Base-by-base conservation (phyloP, 2,329 filamentous ascomycete species). In the Penicillium expansum region DNA sequence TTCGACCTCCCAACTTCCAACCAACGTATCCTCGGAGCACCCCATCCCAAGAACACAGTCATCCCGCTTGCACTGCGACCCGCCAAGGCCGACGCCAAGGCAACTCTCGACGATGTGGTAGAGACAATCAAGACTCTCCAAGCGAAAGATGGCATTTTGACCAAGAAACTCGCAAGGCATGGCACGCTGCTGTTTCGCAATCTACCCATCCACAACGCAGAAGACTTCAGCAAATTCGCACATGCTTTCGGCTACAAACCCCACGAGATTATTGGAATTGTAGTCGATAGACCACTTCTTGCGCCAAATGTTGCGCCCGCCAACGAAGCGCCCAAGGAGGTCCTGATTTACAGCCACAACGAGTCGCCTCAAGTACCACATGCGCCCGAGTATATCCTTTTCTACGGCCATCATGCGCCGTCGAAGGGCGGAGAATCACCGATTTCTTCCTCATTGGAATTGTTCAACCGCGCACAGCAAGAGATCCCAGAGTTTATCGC, bases 261-360 rank as follows among this genome's bases (percentile, higher is more conserved):
- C 1, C 79, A 82, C 51, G 79, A 81, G 59, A 80, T 80, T 54
- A 82, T 82, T 48, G 79, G 79, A 0, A 81, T 80, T 43, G 78
- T 80, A 0, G 77, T 81, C 6, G 69, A 80, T 45, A 66, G 80
- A 41, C 78, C 79, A 0, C 39, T 74, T 3, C 70, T 78, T 4
- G 77, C 77, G 3, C 74, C 74, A 5, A 79, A 78, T 54, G 75
- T 79, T 1, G 75, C 76, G 2, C 78, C 79, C 0, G 79, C 79
- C 4, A 82, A 80, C 54, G 77, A 81, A 63, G 72, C 78, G 2
- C 77, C 79, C 1, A 79, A 79, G 59, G 73, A 79, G 48, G 76
- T 79, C 1, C 68, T 76, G 8, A 80, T 82, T 39, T 81, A 80
- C 63, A 80, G 74, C 60, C 80, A 82, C 66, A 82, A 82, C 57